phyloP scores from a whole-genome alignment of 75 land plant species.

The Cryptomeria japonica region DNA sequence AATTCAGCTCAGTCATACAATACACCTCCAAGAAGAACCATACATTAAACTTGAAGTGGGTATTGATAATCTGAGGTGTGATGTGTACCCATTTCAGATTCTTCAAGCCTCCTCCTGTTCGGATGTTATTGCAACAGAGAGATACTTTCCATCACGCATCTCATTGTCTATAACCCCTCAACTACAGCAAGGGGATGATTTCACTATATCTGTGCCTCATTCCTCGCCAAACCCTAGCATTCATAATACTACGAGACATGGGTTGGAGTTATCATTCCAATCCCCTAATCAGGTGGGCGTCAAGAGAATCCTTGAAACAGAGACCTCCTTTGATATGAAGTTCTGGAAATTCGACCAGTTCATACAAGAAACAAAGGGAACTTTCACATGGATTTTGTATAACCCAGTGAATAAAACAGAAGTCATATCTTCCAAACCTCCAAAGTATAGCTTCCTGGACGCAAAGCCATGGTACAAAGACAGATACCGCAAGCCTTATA shows the following conservation, averaged over 20 bases:
- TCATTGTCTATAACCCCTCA: not conserved
- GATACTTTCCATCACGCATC: not conserved
- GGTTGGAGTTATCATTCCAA: not conserved
- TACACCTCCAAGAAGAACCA: not conserved
- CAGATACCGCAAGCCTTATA: not conserved
- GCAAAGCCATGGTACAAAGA: not conserved
- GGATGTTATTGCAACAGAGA: not conserved
- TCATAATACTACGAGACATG: not conserved
- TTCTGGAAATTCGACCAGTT: not conserved
- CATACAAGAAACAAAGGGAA: not conserved
- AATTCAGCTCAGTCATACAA: not conserved
- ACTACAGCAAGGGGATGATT: not conserved
- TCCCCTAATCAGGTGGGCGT: not conserved
- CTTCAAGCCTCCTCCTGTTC: not conserved
- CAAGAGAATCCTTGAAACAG: not conserved
- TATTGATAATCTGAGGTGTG: not conserved
- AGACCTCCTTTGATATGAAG: not conserved
- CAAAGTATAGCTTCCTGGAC: not conserved
- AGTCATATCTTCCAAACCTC: not conserved
- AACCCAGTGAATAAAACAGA: not conserved
- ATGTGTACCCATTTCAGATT: not conserved
- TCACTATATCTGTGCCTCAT: not conserved
- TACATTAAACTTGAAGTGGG: not conserved
- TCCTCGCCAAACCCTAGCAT: not conserved
- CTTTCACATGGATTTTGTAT: not conserved